Conservation (phyloP, 495 filamentous ascomycete genomes). For the Podospora didyma region DNA sequence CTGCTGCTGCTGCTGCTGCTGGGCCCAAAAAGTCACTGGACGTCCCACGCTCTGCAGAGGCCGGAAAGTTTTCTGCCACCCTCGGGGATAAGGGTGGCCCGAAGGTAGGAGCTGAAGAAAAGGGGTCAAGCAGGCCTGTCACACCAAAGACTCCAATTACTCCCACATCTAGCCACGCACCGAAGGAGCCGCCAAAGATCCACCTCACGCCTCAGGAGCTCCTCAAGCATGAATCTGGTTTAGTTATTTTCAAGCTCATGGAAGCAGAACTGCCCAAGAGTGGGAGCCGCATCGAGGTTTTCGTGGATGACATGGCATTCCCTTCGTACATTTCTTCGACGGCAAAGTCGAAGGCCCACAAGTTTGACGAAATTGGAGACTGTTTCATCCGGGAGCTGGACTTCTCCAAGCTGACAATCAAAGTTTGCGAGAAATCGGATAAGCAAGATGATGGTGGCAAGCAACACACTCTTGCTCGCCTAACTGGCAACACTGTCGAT, state of each 20-base stretch:
- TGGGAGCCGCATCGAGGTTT: slow-evolving; percentile 76
- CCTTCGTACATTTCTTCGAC: slow-evolving; percentile 79
- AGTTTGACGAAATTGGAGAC: slow-evolving; percentile 87
- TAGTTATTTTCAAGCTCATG: slow-evolving; percentile 91
- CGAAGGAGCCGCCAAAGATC: slow-evolving; percentile 67
- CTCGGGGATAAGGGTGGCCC: slow-evolving; percentile 29
- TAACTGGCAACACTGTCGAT: slow-evolving; percentile 79
- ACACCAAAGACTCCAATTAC: slow-evolving; percentile 34
- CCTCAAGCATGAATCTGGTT: slow-evolving; percentile 78
- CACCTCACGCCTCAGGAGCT: slow-evolving; percentile 75
- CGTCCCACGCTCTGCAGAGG: slow-evolving; percentile 34
- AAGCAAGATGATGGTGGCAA: slow-evolving; percentile 66
- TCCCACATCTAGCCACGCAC: slow-evolving; percentile 27
- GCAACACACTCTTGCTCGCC: slow-evolving; percentile 71
- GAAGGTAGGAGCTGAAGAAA: slow-evolving; percentile 12
- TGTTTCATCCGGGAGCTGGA: slow-evolving; percentile 95
- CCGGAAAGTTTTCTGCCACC: slow-evolving; percentile 32
- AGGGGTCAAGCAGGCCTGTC: slow-evolving; percentile 17
- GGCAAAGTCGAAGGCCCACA: slow-evolving; percentile 58
- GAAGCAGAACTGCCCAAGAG: slow-evolving; percentile 75
- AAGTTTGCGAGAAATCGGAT: slow-evolving; percentile 70
- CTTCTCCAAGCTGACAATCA: slow-evolving; percentile 86
- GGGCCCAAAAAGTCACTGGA: slow-evolving; percentile 37
- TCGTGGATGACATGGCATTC: slow-evolving; percentile 94
- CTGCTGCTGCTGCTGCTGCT: slow-evolving; percentile 16